Evolutionary conservation across 2,329 filamentous ascomycete genomes (phyloP).

Genomic region (Beauveria brongniartii): DNA sequence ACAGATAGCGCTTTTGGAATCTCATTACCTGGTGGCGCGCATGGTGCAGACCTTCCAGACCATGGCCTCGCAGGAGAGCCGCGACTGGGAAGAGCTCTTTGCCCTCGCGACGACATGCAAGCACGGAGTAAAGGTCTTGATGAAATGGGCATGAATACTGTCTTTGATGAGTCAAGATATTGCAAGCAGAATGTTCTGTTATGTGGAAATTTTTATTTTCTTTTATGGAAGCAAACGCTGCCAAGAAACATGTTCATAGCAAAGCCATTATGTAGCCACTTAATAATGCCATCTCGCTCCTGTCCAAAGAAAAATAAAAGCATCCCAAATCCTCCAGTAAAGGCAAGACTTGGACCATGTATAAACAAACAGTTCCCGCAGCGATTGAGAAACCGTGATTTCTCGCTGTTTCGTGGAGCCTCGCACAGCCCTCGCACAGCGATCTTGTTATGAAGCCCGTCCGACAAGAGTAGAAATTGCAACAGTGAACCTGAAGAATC

Average conservation of each 20-base stretch:
- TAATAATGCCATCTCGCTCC: no score
- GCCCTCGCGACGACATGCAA: conserved; percentile 27
- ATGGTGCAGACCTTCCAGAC: conserved; percentile 25
- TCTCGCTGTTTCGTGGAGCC: background rate
- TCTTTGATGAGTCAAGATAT: background rate
- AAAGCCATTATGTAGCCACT: background rate
- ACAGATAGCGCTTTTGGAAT: conserved; percentile 27
- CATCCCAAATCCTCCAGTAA: no score
- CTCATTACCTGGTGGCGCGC: conserved; percentile 26
- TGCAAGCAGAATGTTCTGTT: background rate
- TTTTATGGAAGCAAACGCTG: background rate
- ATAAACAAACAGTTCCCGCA: background rate
- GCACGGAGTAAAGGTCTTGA: conserved; percentile 20
- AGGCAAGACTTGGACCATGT: no score
- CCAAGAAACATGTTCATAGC: background rate
- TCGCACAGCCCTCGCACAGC: background rate
- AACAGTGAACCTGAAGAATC: background rate
- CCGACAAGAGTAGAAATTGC: background rate
- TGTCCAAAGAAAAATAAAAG: no score
- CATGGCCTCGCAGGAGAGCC: conserved; percentile 21
- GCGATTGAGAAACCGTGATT: background rate
- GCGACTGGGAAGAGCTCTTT: conserved; percentile 26
- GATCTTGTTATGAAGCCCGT: background rate
- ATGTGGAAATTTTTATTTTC: background rate
- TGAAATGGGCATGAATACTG: conserved; percentile 6